Evolutionary conservation across 768 basidiomycete species (phyloP).

Genomic region (Suillus ampliporus): DNA sequence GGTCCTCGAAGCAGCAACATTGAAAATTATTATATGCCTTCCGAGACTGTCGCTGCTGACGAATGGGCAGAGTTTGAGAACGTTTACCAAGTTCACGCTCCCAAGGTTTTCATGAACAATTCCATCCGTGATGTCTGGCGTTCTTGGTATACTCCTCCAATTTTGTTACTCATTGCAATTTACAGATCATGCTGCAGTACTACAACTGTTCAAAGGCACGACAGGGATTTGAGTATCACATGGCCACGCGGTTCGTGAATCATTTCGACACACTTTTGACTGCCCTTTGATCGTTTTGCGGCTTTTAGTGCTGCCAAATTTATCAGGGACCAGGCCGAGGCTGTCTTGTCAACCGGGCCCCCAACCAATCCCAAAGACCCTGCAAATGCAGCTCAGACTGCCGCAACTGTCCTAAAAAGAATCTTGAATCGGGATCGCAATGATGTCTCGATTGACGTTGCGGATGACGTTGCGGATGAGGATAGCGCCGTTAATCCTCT

Average conservation of each 20-base stretch:
- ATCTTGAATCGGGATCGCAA: conserved; percentile 61
- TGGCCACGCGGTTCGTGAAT: conserved; percentile 74
- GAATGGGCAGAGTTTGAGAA: conserved; percentile 88
- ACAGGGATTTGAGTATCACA: conserved; percentile 83
- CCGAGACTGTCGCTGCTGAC: conserved; percentile 66
- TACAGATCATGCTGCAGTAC: conserved; percentile 84
- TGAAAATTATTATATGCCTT: conserved; percentile 67
- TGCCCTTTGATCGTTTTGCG: conserved; percentile 12
- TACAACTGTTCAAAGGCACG: conserved; percentile 82
- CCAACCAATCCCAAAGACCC: conserved; percentile 34
- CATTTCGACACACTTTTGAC: conserved; percentile 14
- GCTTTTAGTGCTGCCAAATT: conserved; percentile 76
- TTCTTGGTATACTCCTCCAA: conserved; percentile 1
- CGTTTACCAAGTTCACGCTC: conserved; percentile 90
- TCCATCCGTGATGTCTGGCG: conserved; percentile 75
- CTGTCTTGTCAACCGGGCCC: conserved; percentile 25
- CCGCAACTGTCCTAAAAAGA: conserved; percentile 67
- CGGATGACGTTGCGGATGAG: conserved; percentile 34
- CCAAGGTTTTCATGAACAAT: conserved; percentile 78
- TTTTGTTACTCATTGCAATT: conserved; percentile 17
- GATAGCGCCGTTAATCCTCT: conserved; percentile 58
- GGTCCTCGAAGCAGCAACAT: conserved; percentile 37
- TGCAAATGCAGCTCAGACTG: conserved; percentile 61
- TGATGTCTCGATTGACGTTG: conserved; percentile 49
- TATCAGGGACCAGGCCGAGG: conserved; percentile 81